These are phyloP conservation scores for Botrytis fragariae DNA, from an alignment of 2,329 filamentous ascomycete species.

Conservation along the genomic window DNA sequence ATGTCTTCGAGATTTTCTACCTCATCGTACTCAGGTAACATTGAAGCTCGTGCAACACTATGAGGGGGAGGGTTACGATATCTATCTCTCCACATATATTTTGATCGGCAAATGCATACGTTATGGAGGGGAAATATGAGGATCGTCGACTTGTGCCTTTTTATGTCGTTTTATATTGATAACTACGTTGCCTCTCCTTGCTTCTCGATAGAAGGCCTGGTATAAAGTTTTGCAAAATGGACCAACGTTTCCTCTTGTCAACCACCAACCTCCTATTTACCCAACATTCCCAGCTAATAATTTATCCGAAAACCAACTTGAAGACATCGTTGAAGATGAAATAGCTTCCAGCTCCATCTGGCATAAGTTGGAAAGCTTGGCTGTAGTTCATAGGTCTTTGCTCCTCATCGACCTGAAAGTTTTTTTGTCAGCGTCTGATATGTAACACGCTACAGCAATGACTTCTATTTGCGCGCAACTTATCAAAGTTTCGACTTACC, in stretches of 20 bases:
- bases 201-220: conserved; percentile 27
- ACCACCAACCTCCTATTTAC: conserved; percentile 25
- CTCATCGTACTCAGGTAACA: background rate
- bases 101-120: background rate
- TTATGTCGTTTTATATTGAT: conserved; percentile 16
- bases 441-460: conserved; percentile 7
- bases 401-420: conserved; percentile 76
- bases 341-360: conserved; percentile 65
- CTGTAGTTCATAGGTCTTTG: conserved; percentile 86
- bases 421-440: conserved; percentile 1
- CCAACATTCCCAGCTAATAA: conserved; percentile 22
- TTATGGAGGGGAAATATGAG: conserved; percentile 3
- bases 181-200: conserved; percentile 24
- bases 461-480: conserved; percentile 18
- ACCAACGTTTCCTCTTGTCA: conserved; percentile 17
- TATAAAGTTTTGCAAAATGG: conserved; percentile 31
- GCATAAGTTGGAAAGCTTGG: conserved; percentile 82
- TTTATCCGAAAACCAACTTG: conserved; percentile 71
- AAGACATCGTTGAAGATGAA: conserved; percentile 95
- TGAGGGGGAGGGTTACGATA: background rate
- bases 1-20: background rate
- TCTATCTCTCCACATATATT: conserved; percentile 10
- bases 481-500: conserved; percentile 50
- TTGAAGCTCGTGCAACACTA: conserved; percentile 3
- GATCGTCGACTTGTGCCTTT: conserved; percentile 12